Conservation (phyloP, 805 yeast genomes). For the Metschnikowia corniflorae region DNA sequence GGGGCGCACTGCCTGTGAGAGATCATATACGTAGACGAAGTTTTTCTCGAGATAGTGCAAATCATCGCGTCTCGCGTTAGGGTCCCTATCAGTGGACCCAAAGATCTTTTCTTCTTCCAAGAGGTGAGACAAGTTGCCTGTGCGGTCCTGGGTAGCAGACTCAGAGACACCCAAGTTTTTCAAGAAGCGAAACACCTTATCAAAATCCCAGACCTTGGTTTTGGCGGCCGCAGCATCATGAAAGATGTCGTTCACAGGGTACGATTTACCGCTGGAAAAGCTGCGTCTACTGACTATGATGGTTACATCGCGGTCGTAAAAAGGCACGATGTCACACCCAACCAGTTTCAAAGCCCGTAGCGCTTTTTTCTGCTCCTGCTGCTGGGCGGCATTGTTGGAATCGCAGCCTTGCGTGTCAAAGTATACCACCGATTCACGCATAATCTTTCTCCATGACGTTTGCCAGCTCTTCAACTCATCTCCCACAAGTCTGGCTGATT, state of each 20-base stretch:
- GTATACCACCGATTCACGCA: slow-evolving; percentile 56
- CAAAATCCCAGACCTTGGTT: slow-evolving; percentile 84
- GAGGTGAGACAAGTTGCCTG: slow-evolving; percentile 42
- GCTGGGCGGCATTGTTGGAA: slow-evolving; percentile 32
- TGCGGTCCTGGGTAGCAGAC: slow-evolving; percentile 14
- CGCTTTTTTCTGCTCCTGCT: slow-evolving; percentile 41
- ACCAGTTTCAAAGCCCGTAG: slow-evolving; percentile 42
- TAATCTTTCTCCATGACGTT: slow-evolving; percentile 57
- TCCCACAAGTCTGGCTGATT: slow-evolving; percentile 37
- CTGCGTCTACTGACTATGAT: slow-evolving; percentile 73
- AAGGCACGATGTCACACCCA: slow-evolving; percentile 44
- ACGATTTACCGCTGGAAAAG: slow-evolving; percentile 36
- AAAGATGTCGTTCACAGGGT: slow-evolving; percentile 59
- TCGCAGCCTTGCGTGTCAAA: slow-evolving; percentile 53
- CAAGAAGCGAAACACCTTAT: slow-evolving; percentile 78
- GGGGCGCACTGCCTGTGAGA: slow-evolving; percentile 74
- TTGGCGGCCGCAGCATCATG: slow-evolving; percentile 56
- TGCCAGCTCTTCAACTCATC: slow-evolving; percentile 58
- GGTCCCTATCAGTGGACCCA: slow-evolving; percentile 89
- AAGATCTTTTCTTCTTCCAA: slow-evolving; percentile 79
- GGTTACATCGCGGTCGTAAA: slow-evolving; percentile 57
- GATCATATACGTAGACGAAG: slow-evolving; percentile 76
- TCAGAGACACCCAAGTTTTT: slow-evolving; percentile 48
- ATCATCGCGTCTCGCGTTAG: slow-evolving; percentile 79
- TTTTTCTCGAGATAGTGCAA: slow-evolving; percentile 70